phyloP scores from a whole-genome alignment of 1,284 basidiomycete genomes.

The Cutaneotrichosporon arboriforme region DNA sequence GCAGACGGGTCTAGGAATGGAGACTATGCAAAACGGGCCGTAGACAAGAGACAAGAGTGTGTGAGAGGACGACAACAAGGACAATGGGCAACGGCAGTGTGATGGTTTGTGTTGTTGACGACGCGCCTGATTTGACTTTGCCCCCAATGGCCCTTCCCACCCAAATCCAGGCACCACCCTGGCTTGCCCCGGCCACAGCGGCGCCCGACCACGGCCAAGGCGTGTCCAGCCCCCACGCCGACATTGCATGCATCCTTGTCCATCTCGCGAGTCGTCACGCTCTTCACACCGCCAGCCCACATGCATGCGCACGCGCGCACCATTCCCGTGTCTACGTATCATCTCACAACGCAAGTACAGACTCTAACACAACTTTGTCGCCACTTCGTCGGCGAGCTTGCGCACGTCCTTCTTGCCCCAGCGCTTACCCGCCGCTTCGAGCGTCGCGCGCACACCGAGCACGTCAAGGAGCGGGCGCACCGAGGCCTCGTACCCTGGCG shows the following conservation, averaged over 20 bases:
- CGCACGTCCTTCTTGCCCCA: constrained; percentile 57
- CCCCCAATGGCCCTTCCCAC: too few relatives aligned
- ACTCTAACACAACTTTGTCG: constrained; percentile 28
- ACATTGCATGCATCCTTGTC: too few relatives aligned
- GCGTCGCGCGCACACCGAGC: constrained; percentile 56
- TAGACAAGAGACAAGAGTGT: background rate
- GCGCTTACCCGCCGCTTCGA: constrained; percentile 53
- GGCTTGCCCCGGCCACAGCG: too few relatives aligned
- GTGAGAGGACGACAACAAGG: background rate
- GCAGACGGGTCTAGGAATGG: background rate
- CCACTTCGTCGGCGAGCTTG: constrained; percentile 63
- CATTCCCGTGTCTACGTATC: too few relatives aligned
- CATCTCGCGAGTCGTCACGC: too few relatives aligned
- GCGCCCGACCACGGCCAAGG: too few relatives aligned
- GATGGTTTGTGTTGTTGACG: background rate
- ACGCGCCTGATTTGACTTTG: constrained; percentile 1
- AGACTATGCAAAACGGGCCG: background rate
- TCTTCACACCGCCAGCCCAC: too few relatives aligned
- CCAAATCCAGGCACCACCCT: too few relatives aligned
- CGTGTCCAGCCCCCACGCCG: too few relatives aligned
- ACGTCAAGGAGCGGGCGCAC: constrained; percentile 66
- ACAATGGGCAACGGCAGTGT: background rate
- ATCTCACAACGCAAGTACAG: too few relatives aligned
- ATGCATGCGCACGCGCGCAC: too few relatives aligned
- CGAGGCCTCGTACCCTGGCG: constrained; percentile 52